Conservation (phyloP, 2,329 filamentous ascomycete species). For the Ophiostoma piceae region DNA sequence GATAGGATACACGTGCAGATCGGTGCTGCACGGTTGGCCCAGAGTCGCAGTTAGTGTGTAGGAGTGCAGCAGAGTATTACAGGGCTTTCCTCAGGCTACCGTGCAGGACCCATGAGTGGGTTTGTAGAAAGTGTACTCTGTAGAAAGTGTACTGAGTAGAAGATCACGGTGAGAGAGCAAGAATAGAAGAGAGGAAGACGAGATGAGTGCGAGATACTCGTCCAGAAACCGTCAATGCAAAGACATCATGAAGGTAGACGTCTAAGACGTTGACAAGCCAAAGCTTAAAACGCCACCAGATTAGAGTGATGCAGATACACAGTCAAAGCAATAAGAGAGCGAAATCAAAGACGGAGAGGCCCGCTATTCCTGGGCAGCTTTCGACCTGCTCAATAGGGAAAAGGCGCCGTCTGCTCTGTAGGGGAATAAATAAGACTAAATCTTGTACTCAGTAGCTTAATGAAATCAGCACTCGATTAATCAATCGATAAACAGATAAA, state of each 20-base stretch:
- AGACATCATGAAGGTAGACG: no score
- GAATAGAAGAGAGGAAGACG: no score
- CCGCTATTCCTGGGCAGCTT: neutral
- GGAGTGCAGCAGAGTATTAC: no score
- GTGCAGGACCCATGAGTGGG: no score
- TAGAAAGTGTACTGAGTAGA: no score
- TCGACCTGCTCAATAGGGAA: constrained; percentile 12
- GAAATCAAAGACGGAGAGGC: neutral
- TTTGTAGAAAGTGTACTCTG: no score
- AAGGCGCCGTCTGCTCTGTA: neutral
- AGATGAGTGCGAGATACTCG: no score
- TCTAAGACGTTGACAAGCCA: neutral
- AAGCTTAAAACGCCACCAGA: constrained; percentile 13
- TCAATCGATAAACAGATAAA: neutral
- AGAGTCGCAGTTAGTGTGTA: neutral
- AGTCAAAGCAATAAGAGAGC: neutral
- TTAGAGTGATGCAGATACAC: neutral
- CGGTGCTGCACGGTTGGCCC: constrained; percentile 4
- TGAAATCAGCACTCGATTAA: neutral
- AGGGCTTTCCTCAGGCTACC: no score
- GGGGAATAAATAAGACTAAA: neutral
- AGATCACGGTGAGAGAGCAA: no score
- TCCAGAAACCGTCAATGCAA: no score
- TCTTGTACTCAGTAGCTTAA: neutral
- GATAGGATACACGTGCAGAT: constrained; percentile 3